phyloP scores from a whole-genome alignment of 2,329 filamentous ascomycete genomes.

The Ophiocordyceps robertsii region DNA sequence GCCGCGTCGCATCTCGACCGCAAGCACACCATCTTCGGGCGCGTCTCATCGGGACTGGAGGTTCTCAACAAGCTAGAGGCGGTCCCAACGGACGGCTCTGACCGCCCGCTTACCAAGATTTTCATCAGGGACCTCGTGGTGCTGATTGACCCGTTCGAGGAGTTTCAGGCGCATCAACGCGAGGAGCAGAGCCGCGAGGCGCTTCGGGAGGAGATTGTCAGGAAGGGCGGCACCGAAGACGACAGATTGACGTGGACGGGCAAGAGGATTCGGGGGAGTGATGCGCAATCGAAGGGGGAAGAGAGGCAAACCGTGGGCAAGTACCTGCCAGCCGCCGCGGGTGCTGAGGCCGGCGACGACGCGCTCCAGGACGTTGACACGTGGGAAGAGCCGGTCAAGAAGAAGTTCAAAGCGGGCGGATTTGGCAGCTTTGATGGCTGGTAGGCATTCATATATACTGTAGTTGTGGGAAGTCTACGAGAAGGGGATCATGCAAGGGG shows the following conservation, averaged over 20 bases:
- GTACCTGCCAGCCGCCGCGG: constrained; percentile 55
- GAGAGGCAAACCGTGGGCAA: constrained; percentile 51
- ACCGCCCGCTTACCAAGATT: constrained; percentile 66
- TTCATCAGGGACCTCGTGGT: constrained; percentile 71
- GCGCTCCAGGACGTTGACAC: constrained; percentile 49
- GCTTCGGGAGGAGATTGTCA: constrained; percentile 46
- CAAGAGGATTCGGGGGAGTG: constrained; percentile 65
- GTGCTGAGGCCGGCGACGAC: constrained; percentile 34
- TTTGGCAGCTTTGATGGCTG: constrained; percentile 95
- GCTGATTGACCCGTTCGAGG: constrained; percentile 89
- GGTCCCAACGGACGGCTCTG: constrained; percentile 59
- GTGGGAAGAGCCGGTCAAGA: constrained; percentile 60
- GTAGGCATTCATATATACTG: constrained; percentile 31
- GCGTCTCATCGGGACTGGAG: constrained; percentile 63
- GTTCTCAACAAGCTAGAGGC: constrained; percentile 66
- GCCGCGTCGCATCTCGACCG: constrained; percentile 73
- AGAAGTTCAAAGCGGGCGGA: constrained; percentile 64
- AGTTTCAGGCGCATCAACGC: constrained; percentile 67
- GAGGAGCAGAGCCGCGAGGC: constrained; percentile 46
- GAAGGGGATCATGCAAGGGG: neutral
- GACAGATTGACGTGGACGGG: constrained; percentile 93
- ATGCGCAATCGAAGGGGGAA: constrained; percentile 34
- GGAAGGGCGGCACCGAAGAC: constrained; percentile 65
- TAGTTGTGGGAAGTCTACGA: neutral
- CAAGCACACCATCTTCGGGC: constrained; percentile 95